Evolutionary conservation across 1,284 basidiomycete species (phyloP), one percentile per base, ranked within the genome.

Genomic region (Rhodotorula sp.): DNA sequence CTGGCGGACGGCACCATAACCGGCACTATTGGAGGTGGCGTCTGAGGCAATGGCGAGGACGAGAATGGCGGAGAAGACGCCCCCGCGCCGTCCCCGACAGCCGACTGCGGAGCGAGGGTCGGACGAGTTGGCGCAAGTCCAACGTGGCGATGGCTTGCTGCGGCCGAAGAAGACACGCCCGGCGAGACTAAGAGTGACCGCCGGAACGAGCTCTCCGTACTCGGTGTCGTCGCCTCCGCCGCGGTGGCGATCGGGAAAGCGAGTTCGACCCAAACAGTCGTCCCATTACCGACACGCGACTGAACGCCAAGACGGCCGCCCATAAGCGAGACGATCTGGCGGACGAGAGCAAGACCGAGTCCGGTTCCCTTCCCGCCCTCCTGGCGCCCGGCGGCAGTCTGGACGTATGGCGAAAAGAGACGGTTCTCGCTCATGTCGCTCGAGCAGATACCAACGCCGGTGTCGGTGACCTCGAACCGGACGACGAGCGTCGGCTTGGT

Each of bases 301-400:
- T 82, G 79, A 6, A 84, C 83, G 62, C 92, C 91, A 17, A 93
- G 82, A 30, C 91, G 85, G 10, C 92, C 93, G 17, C 89, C 88
- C 65, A 86, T 88, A 46, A 92, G 83, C 80, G 89, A 91, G 73
- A 95, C 90, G 68, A 95, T 94, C 78, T 92, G 91, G 51, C 91
- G 85, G 24, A 94, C 91, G 29, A 95, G 85, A 3, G 91, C 91
- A 30, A 95, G 80, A 20, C 92, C 93, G n/a, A 78, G 67, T 1
- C 69, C 63, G 24, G 63, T 67, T 4, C 74, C 74, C 46, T 74
- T 74, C 5, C 70, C 71, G 82, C 85, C 90, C 82, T 95, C 92
- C 76, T 88, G 85, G 68, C 89, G 84, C 12, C 91, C 92, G 53
- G 83, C 82, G 68, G 83, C 82, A 14, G 82, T 84, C 70, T 83